Conservation (phyloP, 768 basidiomycete genomes). For the Tricholomella constricta region DNA sequence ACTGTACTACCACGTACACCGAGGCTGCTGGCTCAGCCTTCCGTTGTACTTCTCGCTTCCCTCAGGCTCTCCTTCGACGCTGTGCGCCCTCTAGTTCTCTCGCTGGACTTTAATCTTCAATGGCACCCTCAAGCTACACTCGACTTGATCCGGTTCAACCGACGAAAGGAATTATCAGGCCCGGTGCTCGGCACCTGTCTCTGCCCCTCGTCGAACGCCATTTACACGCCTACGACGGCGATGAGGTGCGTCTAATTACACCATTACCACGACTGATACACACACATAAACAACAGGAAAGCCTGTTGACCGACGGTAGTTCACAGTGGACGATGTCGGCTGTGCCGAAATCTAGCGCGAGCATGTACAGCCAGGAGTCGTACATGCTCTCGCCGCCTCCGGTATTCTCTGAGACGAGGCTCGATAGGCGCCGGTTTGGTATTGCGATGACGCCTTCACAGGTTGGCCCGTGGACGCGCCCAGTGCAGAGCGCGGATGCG, state of each 20-base stretch:
- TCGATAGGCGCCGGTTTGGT: conserved; percentile 23
- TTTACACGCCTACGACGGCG: not conserved
- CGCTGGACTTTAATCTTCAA: not conserved
- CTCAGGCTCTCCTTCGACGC: not conserved
- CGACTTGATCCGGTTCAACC: conserved; percentile 1
- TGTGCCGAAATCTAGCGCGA: conserved; percentile 20
- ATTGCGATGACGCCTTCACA: conserved; percentile 20
- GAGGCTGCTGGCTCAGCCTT: conserved; percentile 19
- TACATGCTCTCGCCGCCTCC: conserved; percentile 15
- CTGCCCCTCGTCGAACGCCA: conserved; percentile 16
- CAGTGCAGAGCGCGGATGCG: conserved; percentile 2
- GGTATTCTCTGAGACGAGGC: conserved; percentile 12
- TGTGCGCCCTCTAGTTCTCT: not conserved
- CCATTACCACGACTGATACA: not conserved
- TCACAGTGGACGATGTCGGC: conserved; percentile 20
- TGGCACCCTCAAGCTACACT: conserved; percentile 11
- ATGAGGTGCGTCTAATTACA: conserved; percentile 2
- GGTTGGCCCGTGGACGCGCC: conserved; percentile 16
- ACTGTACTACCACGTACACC: not conserved
- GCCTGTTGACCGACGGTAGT: conserved; percentile 7
- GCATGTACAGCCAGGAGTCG: conserved; percentile 25
- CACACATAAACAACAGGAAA: conserved; percentile 6
- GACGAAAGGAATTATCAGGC: conserved; percentile 12
- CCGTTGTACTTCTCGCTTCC: not conserved
- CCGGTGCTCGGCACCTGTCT: conserved; percentile 11